Percentiles rank a stretch among this genome's conserved stretches.
Conservation (phyloP, 202 grass and related monocot genomes). For the Zoysia matrella region DNA sequence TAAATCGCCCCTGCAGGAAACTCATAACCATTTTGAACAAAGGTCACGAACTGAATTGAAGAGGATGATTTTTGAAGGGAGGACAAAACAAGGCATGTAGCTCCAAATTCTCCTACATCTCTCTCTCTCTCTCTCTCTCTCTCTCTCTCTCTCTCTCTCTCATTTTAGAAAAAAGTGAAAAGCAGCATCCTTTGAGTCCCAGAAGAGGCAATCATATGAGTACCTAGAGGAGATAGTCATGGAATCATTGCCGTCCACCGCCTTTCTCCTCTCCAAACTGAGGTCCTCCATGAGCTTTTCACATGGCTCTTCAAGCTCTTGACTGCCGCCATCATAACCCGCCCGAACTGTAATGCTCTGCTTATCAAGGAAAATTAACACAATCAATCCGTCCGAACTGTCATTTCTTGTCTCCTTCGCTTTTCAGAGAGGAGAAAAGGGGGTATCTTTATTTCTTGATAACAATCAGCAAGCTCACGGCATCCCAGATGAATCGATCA, state of each 20-base stretch:
- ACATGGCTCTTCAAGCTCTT: constrained; percentile 17
- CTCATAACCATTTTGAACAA: constrained; percentile 21
- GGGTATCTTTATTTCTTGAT: not conserved
- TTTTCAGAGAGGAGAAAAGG: not conserved
- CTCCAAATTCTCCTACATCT: not conserved
- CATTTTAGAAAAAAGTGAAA: not conserved
- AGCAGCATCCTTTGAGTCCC: constrained; percentile 17
- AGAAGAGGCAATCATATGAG: not conserved
- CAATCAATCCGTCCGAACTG: not conserved
- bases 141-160: not conserved
- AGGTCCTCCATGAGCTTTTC: constrained; percentile 68
- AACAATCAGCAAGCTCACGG: not conserved
- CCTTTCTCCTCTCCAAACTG: constrained; percentile 54
- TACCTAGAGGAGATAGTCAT: constrained; percentile 52
- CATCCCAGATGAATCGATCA: not conserved
- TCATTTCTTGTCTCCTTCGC: too few relatives aligned
- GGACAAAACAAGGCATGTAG: not conserved
- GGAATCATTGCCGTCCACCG: constrained; percentile 41
- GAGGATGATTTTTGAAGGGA: not conserved
- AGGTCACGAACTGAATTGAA: not conserved
- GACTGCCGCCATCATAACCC: constrained; percentile 18
- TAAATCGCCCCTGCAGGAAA: constrained; percentile 53
- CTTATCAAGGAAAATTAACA: constrained; percentile 1
- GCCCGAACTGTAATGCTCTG: constrained; percentile 39
- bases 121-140: not conserved